Evolutionary conservation across 805 yeast species (phyloP).

Genomic region (Sungouiozyma intestinalis): DNA sequence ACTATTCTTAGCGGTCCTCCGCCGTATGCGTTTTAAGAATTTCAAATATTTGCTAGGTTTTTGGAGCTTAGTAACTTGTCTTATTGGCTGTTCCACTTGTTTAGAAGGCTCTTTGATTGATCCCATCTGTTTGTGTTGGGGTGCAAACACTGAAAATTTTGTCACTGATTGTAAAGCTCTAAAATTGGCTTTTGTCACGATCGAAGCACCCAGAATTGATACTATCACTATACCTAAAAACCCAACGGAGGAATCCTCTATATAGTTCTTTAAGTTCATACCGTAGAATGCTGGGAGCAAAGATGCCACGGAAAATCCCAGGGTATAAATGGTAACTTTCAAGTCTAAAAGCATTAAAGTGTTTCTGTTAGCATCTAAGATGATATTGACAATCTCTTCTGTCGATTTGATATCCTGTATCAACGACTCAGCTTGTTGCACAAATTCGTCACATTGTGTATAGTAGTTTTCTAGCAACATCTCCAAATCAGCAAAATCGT

Average conservation of each 20-base stretch:
- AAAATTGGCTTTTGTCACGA: conserved; percentile 48
- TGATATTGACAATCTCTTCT: conserved; percentile 86
- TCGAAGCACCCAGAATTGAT: conserved; percentile 43
- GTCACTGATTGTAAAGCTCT: conserved; percentile 51
- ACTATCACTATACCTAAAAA: conserved; percentile 46
- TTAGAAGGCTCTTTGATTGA: neutral
- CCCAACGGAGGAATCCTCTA: conserved; percentile 58
- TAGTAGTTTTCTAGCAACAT: conserved; percentile 82
- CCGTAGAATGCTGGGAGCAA: conserved; percentile 83
- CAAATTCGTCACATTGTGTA: conserved; percentile 86
- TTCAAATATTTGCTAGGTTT: neutral
- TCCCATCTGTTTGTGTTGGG: neutral
- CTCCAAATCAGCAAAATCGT: conserved; percentile 64
- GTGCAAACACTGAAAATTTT: conserved; percentile 47
- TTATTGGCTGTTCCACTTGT: neutral
- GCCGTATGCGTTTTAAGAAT: neutral
- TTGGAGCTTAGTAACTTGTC: too few relatives aligned
- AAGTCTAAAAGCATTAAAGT: conserved; percentile 79
- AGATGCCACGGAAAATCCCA: conserved; percentile 80
- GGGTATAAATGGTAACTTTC: conserved; percentile 70
- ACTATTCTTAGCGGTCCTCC: conserved; percentile 4
- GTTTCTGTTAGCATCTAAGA: conserved; percentile 84
- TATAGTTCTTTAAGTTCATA: conserved; percentile 70
- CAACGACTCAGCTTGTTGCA: conserved; percentile 78
- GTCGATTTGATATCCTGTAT: conserved; percentile 80